Conservation (phyloP, 192 early-diverging fungal species). For the Coemansia sp. region DNA sequence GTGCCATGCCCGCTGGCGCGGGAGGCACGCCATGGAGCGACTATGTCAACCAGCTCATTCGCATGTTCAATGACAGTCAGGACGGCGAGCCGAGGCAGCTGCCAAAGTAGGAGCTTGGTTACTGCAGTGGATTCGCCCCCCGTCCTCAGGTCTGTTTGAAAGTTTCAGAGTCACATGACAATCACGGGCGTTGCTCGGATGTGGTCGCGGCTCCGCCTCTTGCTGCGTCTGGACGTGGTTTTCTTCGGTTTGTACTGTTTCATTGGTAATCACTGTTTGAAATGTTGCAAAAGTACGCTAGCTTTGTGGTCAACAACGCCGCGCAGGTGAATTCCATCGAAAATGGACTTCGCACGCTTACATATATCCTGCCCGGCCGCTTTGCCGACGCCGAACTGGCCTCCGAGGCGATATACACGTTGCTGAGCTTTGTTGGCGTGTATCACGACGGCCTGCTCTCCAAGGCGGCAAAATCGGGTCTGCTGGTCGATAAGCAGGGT, state of each 20-base stretch:
- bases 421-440: conserved; percentile 72
- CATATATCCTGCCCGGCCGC: conserved; percentile 89
- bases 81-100: too few relatives aligned
- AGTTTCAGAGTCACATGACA: too few relatives aligned
- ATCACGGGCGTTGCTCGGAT: too few relatives aligned
- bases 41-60: conserved; percentile 41
- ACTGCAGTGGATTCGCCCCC: too few relatives aligned
- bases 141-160: not conserved
- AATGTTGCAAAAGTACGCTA: conserved; percentile 66
- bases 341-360: conserved; percentile 76
- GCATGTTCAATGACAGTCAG: conserved; percentile 31
- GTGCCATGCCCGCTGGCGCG: conserved; percentile 9
- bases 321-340: conserved; percentile 85
- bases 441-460: conserved; percentile 79
- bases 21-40: conserved; percentile 29
- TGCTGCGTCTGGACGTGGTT: too few relatives aligned
- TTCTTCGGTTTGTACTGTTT: too few relatives aligned
- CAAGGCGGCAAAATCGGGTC: conserved; percentile 30
- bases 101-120: too few relatives aligned
- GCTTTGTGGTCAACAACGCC: conserved; percentile 82
- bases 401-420: conserved; percentile 80
- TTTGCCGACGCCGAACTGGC: conserved; percentile 91
- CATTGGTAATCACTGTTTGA: too few relatives aligned
- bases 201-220: too few relatives aligned
- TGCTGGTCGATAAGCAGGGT: conserved; percentile 34